A percentile compares a stretch with the other conserved stretches of the same genome.
Evolutionary conservation across 2,329 filamentous ascomycete species (phyloP).

Genomic region (Phaeosphaeriaceae sp.): DNA sequence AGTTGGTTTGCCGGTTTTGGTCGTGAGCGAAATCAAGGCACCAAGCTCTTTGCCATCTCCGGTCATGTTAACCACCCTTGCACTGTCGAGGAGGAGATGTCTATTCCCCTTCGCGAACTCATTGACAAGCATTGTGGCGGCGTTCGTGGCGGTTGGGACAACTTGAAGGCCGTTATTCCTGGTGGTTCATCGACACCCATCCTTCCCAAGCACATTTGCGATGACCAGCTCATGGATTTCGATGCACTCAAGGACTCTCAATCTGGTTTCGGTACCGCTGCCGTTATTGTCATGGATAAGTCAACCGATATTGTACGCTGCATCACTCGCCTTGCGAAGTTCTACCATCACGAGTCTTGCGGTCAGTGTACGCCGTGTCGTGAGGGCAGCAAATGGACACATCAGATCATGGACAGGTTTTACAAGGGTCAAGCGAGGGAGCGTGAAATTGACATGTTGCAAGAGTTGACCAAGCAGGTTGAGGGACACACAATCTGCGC

Average conservation of each 20-base stretch:
- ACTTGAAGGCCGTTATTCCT: conserved; percentile 91
- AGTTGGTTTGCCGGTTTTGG: conserved; percentile 94
- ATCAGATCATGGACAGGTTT: conserved; percentile 98
- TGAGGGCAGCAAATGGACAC: conserved; percentile 98
- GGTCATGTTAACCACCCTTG: conserved; percentile 98
- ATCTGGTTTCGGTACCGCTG: conserved; percentile 94
- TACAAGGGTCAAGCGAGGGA: conserved; percentile 87
- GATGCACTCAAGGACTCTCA: conserved; percentile 97
- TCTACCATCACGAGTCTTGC: conserved; percentile 98
- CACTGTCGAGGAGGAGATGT: conserved; percentile 99
- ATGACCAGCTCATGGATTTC: conserved; percentile 98
- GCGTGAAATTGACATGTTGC: conserved; percentile 98
- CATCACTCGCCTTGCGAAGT: conserved; percentile 90
- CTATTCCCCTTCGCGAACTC: conserved; percentile 90
- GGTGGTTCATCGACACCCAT: conserved; percentile 97
- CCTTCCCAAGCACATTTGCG: conserved; percentile 85
- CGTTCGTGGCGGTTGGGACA: conserved; percentile 96
- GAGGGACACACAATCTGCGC: conserved; percentile 99
- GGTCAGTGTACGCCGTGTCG: conserved; percentile 99
- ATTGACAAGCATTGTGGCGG: conserved; percentile 99
- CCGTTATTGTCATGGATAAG: conserved; percentile 99
- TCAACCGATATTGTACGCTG: conserved; percentile 93
- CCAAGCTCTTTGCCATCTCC: conserved; percentile 98
- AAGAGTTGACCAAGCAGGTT: conserved; percentile 98
- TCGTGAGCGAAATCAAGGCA: conserved; percentile 94